A percentile compares a stretch with the other conserved stretches of the same genome.
These are phyloP conservation scores for Oldenlandia corymbosa DNA, from an alignment of 257 asterid genomes.

Conservation along the genomic window DNA sequence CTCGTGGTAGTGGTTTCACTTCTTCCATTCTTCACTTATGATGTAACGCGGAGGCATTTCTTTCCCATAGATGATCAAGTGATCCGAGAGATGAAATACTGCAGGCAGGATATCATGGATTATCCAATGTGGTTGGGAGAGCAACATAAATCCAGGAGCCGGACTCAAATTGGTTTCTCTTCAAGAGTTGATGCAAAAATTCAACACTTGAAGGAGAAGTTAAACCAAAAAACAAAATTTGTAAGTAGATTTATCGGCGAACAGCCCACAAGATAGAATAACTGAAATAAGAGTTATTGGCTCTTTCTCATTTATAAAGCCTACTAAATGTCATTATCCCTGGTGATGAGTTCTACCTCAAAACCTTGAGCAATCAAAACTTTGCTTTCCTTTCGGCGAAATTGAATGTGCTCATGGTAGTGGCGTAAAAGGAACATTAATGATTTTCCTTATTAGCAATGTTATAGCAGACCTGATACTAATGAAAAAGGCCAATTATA, in stretches of 20 bases:
- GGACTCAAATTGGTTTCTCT: slow-evolving; percentile 52
- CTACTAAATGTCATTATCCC: no score
- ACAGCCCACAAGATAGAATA: not conserved
- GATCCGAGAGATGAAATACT: slow-evolving; percentile 45
- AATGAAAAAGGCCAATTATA: no score
- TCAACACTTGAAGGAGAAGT: slow-evolving; percentile 35
- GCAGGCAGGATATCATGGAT: slow-evolving; percentile 31
- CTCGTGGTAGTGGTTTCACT: slow-evolving; percentile 34
- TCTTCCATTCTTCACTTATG: slow-evolving; percentile 40
- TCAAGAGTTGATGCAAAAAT: slow-evolving; percentile 68
- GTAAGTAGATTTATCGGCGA: slow-evolving; percentile 5
- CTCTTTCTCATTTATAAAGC: no score
- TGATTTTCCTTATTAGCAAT: no score
- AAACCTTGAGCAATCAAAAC: no score
- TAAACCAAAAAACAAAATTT: slow-evolving; percentile 39
- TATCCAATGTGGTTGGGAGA: slow-evolving; percentile 54
- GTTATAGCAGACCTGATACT: no score
- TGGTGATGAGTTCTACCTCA: no score
- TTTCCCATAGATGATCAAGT: slow-evolving; percentile 53
- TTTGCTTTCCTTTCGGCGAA: no score
- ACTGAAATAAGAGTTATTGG: no score
- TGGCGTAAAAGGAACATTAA: no score
- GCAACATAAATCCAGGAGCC: slow-evolving; percentile 43
- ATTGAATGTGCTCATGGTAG: no score
- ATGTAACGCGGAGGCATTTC: slow-evolving; percentile 33